phyloP scores from a whole-genome alignment of 306 rosid species.

The Quillaja saponaria region DNA sequence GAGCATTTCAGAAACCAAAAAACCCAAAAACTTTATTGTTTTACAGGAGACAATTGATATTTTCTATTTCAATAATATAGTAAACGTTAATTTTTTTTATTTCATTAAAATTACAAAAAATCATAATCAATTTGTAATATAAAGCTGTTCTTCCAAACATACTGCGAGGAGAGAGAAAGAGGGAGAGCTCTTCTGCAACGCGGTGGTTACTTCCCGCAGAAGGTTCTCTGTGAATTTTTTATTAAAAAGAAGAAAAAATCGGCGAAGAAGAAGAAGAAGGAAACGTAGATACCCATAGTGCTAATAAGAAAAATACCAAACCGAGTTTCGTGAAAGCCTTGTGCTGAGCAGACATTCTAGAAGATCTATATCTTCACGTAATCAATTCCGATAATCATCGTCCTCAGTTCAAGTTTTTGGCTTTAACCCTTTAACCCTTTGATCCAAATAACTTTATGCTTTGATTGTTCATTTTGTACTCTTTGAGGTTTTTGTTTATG shows the following conservation, averaged over 20 bases:
- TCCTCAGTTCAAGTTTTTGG: conserved; percentile 29
- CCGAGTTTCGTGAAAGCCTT: conserved; percentile 60
- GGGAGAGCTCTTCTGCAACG: conserved; percentile 29
- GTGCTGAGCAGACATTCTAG: conserved; percentile 31
- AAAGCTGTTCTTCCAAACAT: conserved; percentile 39
- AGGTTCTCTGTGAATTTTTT: conserved; percentile 46
- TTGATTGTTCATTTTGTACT: conserved; percentile 11
- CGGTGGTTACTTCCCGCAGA: conserved; percentile 59
- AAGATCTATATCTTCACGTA: conserved; percentile 55
- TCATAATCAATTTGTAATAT: too few relatives aligned
- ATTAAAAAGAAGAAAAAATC: conserved; percentile 4
- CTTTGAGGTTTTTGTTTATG: conserved; percentile 16
- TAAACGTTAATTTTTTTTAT: too few relatives aligned
- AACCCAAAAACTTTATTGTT: too few relatives aligned
- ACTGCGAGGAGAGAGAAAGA: conserved; percentile 24
- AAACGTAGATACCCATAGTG: conserved; percentile 35
- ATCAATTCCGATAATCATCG: conserved; percentile 35
- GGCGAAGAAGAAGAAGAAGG: conserved; percentile 28
- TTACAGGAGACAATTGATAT: too few relatives aligned
- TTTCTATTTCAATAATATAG: too few relatives aligned
- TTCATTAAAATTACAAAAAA: too few relatives aligned
- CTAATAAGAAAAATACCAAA: conserved; percentile 28
- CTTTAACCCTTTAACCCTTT: conserved; percentile 24
- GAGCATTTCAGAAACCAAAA: too few relatives aligned
- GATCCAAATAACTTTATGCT: conserved; percentile 3